A percentile compares a stretch with the other conserved stretches of the same genome.
Evolutionary conservation across 495 filamentous ascomycete genomes (phyloP).

Genomic region (Podospora tetraspora): DNA sequence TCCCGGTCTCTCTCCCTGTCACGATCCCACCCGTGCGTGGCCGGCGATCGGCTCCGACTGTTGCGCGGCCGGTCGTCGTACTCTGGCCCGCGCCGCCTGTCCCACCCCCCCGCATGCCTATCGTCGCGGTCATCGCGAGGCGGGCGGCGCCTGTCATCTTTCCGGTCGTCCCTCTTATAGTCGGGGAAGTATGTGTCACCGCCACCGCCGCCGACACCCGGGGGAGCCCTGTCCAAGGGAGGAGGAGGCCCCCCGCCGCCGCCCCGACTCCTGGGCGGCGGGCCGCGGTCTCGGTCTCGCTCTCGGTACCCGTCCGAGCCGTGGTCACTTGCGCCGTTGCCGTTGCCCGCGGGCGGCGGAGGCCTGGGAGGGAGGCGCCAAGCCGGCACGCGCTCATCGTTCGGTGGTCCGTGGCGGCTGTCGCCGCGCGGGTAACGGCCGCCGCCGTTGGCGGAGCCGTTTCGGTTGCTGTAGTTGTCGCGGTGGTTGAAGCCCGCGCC

Average conservation of each 20-base stretch:
- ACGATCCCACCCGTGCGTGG: constrained; percentile 26
- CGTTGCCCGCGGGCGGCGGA: constrained; percentile 38
- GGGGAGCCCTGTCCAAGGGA: background rate
- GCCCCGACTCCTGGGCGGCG: constrained; percentile 2
- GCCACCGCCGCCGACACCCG: constrained; percentile 30
- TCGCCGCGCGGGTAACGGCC: constrained; percentile 32
- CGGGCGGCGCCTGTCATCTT: constrained; percentile 35
- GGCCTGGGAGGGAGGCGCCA: constrained; percentile 45
- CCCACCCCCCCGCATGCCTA: constrained; percentile 10
- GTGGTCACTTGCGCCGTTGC: constrained; percentile 29
- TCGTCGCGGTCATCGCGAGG: constrained; percentile 17
- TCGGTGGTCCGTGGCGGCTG: constrained; percentile 26
- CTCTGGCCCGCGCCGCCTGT: constrained; percentile 28
- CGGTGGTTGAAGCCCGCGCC: constrained; percentile 42
- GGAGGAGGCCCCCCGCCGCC: background rate
- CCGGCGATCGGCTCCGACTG: constrained; percentile 45
- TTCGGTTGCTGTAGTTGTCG: constrained; percentile 37
- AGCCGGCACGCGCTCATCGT: constrained; percentile 43
- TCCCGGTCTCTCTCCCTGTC: constrained; percentile 42
- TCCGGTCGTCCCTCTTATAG: constrained; percentile 43
- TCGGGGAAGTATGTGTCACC: constrained; percentile 59
- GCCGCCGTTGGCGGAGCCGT: constrained; percentile 34
- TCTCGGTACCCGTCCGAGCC: constrained; percentile 34
- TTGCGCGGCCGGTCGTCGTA: constrained; percentile 45
- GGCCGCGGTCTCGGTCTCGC: constrained; percentile 26